phyloP scores from a whole-genome alignment of 2,329 filamentous ascomycete species.

The Exophiala aquamarina region DNA sequence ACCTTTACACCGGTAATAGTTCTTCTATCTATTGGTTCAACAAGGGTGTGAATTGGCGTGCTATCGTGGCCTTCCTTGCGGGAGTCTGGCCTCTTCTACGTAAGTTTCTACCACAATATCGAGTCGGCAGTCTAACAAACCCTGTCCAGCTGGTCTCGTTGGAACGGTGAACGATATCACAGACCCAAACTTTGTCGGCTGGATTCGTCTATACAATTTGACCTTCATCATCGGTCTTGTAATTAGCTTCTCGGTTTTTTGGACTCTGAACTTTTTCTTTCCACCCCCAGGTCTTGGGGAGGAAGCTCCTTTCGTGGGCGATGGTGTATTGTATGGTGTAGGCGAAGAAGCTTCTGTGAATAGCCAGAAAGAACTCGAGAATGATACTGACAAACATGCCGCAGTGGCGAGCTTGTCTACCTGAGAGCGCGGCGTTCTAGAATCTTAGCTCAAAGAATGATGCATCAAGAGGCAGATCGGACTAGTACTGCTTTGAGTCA shows the following conservation, averaged over 20 bases:
- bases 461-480: too few species aligned
- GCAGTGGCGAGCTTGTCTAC: slow-evolving; percentile 6
- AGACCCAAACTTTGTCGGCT: slow-evolving; percentile 15
- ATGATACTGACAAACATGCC: slow-evolving; percentile 1
- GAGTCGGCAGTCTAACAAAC: not conserved
- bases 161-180: slow-evolving; percentile 23
- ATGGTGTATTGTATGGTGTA: slow-evolving; percentile 13
- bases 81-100: slow-evolving; percentile 21
- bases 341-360: slow-evolving; percentile 3
- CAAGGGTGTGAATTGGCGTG: slow-evolving; percentile 46
- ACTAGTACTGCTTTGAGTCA: too few species aligned
- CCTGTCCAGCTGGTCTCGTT: slow-evolving; percentile 25
- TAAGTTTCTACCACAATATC: slow-evolving; percentile 4
- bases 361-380: slow-evolving; percentile 3
- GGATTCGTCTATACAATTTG: slow-evolving; percentile 29
- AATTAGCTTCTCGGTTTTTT: slow-evolving; percentile 26
- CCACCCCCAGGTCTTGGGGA: slow-evolving; percentile 24
- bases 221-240: slow-evolving; percentile 28
- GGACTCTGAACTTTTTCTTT: slow-evolving; percentile 18
- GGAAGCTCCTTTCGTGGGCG: slow-evolving; percentile 24
- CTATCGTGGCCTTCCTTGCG: slow-evolving; percentile 34
- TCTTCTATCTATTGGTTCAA: slow-evolving; percentile 41
- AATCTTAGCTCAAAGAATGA: too few species aligned
- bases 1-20: slow-evolving; percentile 38
- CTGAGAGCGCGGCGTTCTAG: too few species aligned